phyloP scores from a whole-genome alignment of 176 grass and related monocot genomes.

The Zoysia pacifica region DNA sequence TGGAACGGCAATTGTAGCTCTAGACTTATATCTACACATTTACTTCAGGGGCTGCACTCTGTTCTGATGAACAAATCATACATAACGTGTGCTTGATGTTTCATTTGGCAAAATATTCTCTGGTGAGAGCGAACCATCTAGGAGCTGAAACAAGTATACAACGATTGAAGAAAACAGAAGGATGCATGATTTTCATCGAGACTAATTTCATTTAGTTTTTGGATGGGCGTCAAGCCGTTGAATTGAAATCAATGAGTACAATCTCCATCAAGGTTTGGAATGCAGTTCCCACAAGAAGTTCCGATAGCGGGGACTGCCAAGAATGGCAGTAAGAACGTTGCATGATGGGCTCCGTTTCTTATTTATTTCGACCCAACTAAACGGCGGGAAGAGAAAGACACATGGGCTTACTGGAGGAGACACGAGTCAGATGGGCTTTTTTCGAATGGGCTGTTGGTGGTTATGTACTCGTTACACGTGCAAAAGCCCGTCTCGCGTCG shows the following conservation, averaged over 20 bases:
- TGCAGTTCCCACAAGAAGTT: slow-evolving; percentile 11
- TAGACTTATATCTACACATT: background rate
- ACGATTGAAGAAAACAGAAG: background rate
- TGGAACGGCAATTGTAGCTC: background rate
- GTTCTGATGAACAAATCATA: background rate
- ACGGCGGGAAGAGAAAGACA: background rate
- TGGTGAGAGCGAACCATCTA: background rate
- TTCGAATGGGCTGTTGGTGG: too few species aligned
- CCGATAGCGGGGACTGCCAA: slow-evolving; percentile 24
- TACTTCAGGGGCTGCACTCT: background rate
- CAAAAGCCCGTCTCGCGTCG: too few species aligned
- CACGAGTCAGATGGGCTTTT: background rate
- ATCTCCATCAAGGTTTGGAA: background rate
- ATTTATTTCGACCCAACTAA: too few species aligned
- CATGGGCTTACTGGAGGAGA: background rate
- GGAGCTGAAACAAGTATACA: background rate
- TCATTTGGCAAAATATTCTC: background rate
- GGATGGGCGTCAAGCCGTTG: too few species aligned
- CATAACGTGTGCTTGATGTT: background rate
- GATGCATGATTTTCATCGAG: background rate
- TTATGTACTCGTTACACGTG: too few species aligned
- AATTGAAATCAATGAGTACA: too few species aligned
- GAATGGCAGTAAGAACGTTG: slow-evolving; percentile 1
- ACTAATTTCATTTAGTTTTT: too few species aligned
- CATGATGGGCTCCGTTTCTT: too few species aligned